These are phyloP conservation scores for Nothopassalora personata DNA, from an alignment of 2,329 filamentous ascomycete species.

Conservation along the genomic window DNA sequence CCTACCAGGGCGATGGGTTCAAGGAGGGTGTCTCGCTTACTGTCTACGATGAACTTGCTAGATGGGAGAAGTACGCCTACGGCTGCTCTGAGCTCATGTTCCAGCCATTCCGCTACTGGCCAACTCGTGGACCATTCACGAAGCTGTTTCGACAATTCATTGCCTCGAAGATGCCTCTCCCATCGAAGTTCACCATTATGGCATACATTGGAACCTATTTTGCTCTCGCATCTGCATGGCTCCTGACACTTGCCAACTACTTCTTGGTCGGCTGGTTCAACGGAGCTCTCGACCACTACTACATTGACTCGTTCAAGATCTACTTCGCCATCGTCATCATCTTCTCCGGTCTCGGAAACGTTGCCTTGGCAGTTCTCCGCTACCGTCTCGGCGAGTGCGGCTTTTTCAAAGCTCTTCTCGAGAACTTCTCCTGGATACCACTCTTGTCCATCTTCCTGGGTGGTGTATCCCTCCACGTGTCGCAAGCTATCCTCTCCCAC, in stretches of 20 bases:
- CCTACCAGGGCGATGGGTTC: constrained; percentile 71
- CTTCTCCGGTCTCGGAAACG: constrained; percentile 69
- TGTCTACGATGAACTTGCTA: constrained; percentile 76
- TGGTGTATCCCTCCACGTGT: constrained; percentile 38
- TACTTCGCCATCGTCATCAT: constrained; percentile 77
- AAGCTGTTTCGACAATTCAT: constrained; percentile 71
- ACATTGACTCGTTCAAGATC: constrained; percentile 71
- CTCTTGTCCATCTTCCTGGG: constrained; percentile 39
- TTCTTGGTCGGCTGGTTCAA: constrained; percentile 73
- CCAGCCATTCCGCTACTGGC: constrained; percentile 69
- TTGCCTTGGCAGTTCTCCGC: constrained; percentile 66
- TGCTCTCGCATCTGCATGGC: constrained; percentile 69
- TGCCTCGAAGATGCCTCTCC: constrained; percentile 66
- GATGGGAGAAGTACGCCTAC: constrained; percentile 85
- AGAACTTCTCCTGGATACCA: constrained; percentile 62
- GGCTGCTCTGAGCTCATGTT: constrained; percentile 80
- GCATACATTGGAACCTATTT: constrained; percentile 78
- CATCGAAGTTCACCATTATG: constrained; percentile 69
- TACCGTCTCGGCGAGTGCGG: constrained; percentile 63
- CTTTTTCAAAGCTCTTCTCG: constrained; percentile 49
- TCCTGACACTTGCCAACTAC: constrained; percentile 68
- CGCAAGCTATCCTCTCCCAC: constrained; percentile 37
- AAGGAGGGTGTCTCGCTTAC: constrained; percentile 80
- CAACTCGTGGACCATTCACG: constrained; percentile 69
- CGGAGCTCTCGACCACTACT: constrained; percentile 73